These are phyloP conservation scores for Cryphonectria radicalis DNA, from an alignment of 2,329 filamentous ascomycete species.

Conservation along the genomic window DNA sequence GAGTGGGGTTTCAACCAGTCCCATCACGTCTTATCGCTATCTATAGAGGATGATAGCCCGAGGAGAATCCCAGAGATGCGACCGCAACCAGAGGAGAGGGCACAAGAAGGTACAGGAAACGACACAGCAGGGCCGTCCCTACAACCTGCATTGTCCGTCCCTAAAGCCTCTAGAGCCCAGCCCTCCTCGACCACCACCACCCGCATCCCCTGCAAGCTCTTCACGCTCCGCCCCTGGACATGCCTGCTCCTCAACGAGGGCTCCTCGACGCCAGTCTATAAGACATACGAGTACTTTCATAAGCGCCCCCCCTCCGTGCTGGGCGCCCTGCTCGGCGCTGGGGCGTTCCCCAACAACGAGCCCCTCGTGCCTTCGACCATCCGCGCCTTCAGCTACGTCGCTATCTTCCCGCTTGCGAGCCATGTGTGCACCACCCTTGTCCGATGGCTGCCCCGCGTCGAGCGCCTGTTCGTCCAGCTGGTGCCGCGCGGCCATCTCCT, in stretches of 20 bases:
- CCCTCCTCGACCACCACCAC: no score
- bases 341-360: constrained; percentile 35
- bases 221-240: constrained; percentile 67
- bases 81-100: no score
- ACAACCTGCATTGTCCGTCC: no score
- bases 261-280: constrained; percentile 61
- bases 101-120: no score
- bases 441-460: constrained; percentile 54
- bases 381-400: constrained; percentile 61
- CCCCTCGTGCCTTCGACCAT: constrained; percentile 47
- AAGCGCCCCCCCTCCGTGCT: constrained; percentile 67
- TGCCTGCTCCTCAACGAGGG: constrained; percentile 74
- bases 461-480: constrained; percentile 59
- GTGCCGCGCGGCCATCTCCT: constrained; percentile 42
- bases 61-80: background rate
- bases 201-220: constrained; percentile 45
- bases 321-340: no score
- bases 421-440: constrained; percentile 41
- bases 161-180: no score
- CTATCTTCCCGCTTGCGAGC: constrained; percentile 60
- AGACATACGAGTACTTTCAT: constrained; percentile 72
- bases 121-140: no score
- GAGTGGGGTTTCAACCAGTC: constrained; percentile 67
- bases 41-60: constrained; percentile 32
- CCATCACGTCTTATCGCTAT: constrained; percentile 62